A percentile compares a stretch with the other conserved stretches of the same genome.
phyloP scores from a whole-genome alignment of 768 basidiomycete genomes.

The Chalciporus chontae region DNA sequence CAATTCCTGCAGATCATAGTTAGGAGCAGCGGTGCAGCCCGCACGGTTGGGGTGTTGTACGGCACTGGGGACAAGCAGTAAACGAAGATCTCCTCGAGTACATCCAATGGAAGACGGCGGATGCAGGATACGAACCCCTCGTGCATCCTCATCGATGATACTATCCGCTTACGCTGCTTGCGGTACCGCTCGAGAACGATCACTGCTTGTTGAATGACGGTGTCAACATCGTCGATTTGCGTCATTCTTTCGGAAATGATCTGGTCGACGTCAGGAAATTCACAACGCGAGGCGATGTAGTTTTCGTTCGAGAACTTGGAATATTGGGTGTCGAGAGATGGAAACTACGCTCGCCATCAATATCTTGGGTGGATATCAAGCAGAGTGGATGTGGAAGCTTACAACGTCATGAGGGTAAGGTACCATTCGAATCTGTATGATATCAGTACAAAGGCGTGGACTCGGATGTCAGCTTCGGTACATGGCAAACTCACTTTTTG shows the following conservation, averaged over 20 bases:
- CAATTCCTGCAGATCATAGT: constrained; percentile 41
- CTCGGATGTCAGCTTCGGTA: background rate
- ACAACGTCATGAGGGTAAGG: too few species aligned
- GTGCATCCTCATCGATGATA: constrained; percentile 17
- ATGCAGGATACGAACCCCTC: constrained; percentile 28
- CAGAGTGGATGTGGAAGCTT: too few species aligned
- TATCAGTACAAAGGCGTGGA: too few species aligned
- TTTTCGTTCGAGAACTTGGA: constrained; percentile 15
- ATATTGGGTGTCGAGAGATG: constrained; percentile 14
- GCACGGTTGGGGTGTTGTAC: constrained; percentile 19
- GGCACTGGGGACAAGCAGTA: constrained; percentile 31
- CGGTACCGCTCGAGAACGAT: constrained; percentile 8
- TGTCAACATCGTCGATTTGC: constrained; percentile 14
- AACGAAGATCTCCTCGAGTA: constrained; percentile 45
- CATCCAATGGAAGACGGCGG: constrained; percentile 39
- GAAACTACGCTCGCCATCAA: background rate
- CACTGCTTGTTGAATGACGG: constrained; percentile 8
- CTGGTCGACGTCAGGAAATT: constrained; percentile 7
- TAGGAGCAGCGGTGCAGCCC: constrained; percentile 35
- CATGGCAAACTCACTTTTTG: too few species aligned
- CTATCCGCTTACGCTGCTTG: constrained; percentile 9
- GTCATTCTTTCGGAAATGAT: constrained; percentile 12
- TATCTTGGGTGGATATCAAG: too few species aligned
- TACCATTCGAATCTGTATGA: too few species aligned
- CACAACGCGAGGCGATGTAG: constrained; percentile 8